Base-by-base conservation (phyloP, 768 basidiomycete species). In the Collybia sp. region DNA sequence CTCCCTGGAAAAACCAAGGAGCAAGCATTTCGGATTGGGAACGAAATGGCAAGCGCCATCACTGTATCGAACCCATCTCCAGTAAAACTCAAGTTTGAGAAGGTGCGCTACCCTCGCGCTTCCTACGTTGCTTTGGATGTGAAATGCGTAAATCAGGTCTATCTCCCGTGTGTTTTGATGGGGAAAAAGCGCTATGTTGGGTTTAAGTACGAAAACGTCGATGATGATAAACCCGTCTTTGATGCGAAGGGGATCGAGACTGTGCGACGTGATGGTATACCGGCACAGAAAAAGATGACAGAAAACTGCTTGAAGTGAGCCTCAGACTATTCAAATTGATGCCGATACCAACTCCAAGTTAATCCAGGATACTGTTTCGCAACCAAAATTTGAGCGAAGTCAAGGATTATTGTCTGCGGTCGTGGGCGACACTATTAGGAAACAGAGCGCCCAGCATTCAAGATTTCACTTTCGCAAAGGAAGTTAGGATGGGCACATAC, bases 211-310 rank as follows among this genome's bases (percentile, higher is more conserved):
- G 96, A 99, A 64, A 76, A 68, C 44, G 77, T 85, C 0, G 88
- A 93, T 52, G 90, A 96, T 11, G 61, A 47, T 1, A 82, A 85
- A 39, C 90, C 93, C 1, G 70, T 66, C 0, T 96, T 98, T 55
- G 95, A 99, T 54, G 96, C 93, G 5, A 98, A 99, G 60, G 96
- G 96, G 0, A 97, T 99, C 44, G 96, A 99, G 66, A 97, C 93
- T 1, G 88, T 98, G 25, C 78, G 96, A 5, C 73, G 96, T 48
- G 96, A 99, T 57, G 93, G 93, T 9, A 82, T 96, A 25, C 78
- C 81, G 3, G 96, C 93, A 0, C 90, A 93, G 59, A 79, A 82
- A 56, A 97, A 96, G 68, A 93, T 98, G 82, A 81, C 86, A 1
- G 95, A 98, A 63, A 81, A 75, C 5, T 87, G 85, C 55, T 62